Conservation (phyloP, 2,329 filamentous ascomycete species). For the Fusarium cicatricum region DNA sequence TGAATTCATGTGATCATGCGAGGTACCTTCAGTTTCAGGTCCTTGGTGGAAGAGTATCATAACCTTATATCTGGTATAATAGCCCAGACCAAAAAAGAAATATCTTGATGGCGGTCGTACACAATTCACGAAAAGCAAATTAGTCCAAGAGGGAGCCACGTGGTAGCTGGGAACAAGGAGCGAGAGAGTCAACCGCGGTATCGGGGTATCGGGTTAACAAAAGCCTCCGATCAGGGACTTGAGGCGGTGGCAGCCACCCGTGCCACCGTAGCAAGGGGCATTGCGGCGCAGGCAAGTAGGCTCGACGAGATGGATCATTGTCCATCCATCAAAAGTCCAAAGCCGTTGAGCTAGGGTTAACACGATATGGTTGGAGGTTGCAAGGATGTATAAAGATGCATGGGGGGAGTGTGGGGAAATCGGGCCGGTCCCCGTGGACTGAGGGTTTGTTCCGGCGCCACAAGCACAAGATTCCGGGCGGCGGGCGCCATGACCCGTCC, state of each 20-base stretch:
- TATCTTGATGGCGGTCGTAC: slow-evolving; percentile 5
- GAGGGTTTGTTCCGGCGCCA: slow-evolving; percentile 35
- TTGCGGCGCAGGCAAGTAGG: slow-evolving; percentile 1
- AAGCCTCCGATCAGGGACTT: neutral
- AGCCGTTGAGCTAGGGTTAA: slow-evolving; percentile 5
- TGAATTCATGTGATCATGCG: neutral
- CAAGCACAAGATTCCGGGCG: slow-evolving; percentile 33
- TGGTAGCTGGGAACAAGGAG: slow-evolving; percentile 34
- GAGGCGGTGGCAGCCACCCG: slow-evolving; percentile 12
- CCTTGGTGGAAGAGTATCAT: neutral
- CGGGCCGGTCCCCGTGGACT: slow-evolving; percentile 36
- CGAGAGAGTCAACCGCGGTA: slow-evolving; percentile 4
- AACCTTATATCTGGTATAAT: neutral
- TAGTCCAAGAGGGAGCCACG: slow-evolving; percentile 14
- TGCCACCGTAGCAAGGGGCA: slow-evolving; percentile 1
- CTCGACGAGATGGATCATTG: neutral
- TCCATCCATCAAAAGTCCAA: neutral
- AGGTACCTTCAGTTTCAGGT: neutral
- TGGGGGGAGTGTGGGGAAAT: slow-evolving; percentile 41
- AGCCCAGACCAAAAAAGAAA: neutral
- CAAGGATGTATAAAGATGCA: slow-evolving; percentile 21
- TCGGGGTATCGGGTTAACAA: too few species aligned
- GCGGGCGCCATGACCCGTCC: too few species aligned
- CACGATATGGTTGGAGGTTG: slow-evolving; percentile 6
- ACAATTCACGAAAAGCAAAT: neutral